phyloP scores from a whole-genome alignment of 176 grass and related monocot species.

The Olyra latifolia region DNA sequence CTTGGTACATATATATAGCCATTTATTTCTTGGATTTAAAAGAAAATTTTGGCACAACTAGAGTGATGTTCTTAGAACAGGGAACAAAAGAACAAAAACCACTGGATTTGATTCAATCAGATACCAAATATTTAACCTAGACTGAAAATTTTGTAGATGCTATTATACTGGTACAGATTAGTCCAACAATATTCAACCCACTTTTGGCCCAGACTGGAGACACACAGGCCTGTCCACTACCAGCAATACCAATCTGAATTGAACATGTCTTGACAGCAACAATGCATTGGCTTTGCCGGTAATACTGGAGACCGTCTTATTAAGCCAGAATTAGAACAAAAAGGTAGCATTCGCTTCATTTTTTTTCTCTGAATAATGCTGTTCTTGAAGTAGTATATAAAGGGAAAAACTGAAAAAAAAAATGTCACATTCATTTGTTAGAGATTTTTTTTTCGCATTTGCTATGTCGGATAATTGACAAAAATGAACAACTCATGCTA shows the following conservation, averaged over 20 bases:
- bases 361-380: not conserved
- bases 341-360: not conserved
- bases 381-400: not conserved
- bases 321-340: not conserved
- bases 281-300: not conserved
- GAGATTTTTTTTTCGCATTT: not conserved
- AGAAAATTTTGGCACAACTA: not conserved
- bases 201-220: not conserved
- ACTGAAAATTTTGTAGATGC: not conserved
- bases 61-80: not conserved
- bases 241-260: conserved; percentile 6
- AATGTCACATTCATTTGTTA: not conserved
- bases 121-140: not conserved
- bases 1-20: not conserved
- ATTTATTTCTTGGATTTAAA: not conserved
- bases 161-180: not conserved
- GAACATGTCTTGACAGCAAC: conserved; percentile 6
- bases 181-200: conserved; percentile 21
- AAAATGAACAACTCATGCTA: not conserved
- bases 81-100: not conserved
- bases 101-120: not conserved
- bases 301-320: not conserved
- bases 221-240: not conserved
- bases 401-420: not conserved
- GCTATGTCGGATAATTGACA: not conserved